Percentiles rank a stretch among this genome's conserved stretches.
Evolutionary conservation across 2,329 filamentous ascomycete species (phyloP).

Genomic region (Fusarium fujikuroi): DNA sequence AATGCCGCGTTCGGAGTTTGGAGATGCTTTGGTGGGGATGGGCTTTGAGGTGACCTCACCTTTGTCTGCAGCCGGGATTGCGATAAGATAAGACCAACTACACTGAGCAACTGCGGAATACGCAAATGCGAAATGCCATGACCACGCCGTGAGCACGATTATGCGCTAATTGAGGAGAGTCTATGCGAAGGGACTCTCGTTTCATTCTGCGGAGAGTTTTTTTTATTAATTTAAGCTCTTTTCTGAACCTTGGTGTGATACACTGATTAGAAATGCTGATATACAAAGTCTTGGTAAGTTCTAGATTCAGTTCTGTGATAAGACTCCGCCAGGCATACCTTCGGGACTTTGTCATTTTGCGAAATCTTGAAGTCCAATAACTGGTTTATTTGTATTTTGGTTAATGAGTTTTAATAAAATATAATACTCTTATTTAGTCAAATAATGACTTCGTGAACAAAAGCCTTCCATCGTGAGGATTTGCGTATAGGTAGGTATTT

Average conservation of each 20-base stretch:
- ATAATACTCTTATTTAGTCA: background rate
- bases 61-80: slow-evolving; percentile 1
- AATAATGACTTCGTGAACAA: background rate
- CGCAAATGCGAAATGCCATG: slow-evolving; percentile 29
- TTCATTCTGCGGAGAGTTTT: background rate
- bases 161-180: slow-evolving; percentile 9
- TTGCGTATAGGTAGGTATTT: background rate
- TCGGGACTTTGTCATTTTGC: background rate
- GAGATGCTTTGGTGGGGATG: slow-evolving; percentile 41
- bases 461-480: background rate
- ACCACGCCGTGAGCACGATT: background rate
- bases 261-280: background rate
- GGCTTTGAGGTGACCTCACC: slow-evolving; percentile 38
- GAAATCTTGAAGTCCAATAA: background rate
- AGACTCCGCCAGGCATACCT: background rate
- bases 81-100: slow-evolving; percentile 35
- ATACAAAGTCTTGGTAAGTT: background rate
- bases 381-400: background rate
- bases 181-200: background rate
- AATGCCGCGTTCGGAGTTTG: slow-evolving; percentile 32
- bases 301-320: background rate
- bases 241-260: background rate
- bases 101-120: slow-evolving; percentile 18
- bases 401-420: no score
- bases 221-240: background rate